phyloP scores from a whole-genome alignment of 2,329 filamentous ascomycete species.

The Diplocarpon rosae region DNA sequence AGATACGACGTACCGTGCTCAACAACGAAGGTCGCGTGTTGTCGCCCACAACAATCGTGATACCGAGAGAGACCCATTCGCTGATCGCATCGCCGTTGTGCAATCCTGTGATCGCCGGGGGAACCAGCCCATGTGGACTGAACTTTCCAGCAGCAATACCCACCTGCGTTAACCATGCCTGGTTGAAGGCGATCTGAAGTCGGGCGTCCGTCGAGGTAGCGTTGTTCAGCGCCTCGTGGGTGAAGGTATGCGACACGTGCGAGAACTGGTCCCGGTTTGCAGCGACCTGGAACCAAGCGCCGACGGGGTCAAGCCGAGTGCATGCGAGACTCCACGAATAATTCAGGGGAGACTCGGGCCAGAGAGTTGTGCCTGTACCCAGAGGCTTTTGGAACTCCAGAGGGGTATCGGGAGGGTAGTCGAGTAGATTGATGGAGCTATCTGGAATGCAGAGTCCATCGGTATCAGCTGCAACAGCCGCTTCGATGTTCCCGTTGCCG shows the following conservation, averaged over 20 bases:
- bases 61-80: slow-evolving; percentile 48
- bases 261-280: slow-evolving; percentile 41
- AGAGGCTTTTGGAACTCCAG: slow-evolving; percentile 36
- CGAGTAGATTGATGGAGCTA: slow-evolving; percentile 23
- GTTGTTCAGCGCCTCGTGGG: slow-evolving; percentile 46
- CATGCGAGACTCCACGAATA: slow-evolving; percentile 29
- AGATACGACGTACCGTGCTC: slow-evolving; percentile 33
- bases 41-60: slow-evolving; percentile 48
- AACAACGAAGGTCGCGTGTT: slow-evolving; percentile 44
- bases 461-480: background rate
- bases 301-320: slow-evolving; percentile 36
- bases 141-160: slow-evolving; percentile 38
- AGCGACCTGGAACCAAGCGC: slow-evolving; percentile 39
- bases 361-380: slow-evolving; percentile 37
- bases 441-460: slow-evolving; percentile 21
- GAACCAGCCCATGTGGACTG: slow-evolving; percentile 44
- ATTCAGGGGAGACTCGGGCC: slow-evolving; percentile 29
- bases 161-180: slow-evolving; percentile 43
- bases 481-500: slow-evolving; percentile 38
- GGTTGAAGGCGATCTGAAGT: slow-evolving; percentile 49
- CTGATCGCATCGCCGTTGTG: slow-evolving; percentile 50
- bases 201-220: slow-evolving; percentile 44
- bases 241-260: slow-evolving; percentile 50
- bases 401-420: slow-evolving; percentile 32
- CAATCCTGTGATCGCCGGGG: slow-evolving; percentile 52